Evolutionary conservation across 1,284 basidiomycete species (phyloP), one percentile per base, ranked within the genome.

Genomic region (Heterobasidion annosum): DNA sequence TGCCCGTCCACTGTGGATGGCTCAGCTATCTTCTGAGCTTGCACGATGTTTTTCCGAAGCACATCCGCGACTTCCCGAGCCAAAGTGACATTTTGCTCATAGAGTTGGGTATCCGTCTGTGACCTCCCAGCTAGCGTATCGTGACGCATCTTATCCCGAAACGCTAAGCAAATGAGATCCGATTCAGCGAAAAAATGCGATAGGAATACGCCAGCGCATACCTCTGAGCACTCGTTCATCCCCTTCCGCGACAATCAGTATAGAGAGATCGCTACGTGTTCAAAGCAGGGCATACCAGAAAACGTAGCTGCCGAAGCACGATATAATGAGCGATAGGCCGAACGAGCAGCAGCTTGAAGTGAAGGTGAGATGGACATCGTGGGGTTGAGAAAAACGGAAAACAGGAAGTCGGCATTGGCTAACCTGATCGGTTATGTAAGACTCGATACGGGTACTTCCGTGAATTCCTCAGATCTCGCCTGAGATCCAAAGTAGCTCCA

Each of bases 31-130:
- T 69, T 79, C 47, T 69, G 66, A 3, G 77, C 88, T 67, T 91
- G 89, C 0, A 88, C 87, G 46, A 91, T 69, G 64, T 91, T 91
- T 64, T 71, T 79, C 58, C 82, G 75, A 53, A 91, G 65, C 13
- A 87, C 76, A n/a, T 72, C 67, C 10, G 88, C 83, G 49, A 89
- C 71, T 37, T 90, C 86, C 52, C 69, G 73, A n/a, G 79, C 75
- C 8, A 85, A 66, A 45, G 75, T 70, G 7, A 78, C 73, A 56
- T 79, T 78, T 53, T 77, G 73, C 59, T 79, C 70, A 54, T 83
- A 81, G n/a, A 67, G 65, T 44, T 67, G 66, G 2, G 74, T 63
- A 57, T 83, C 77, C 7, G 74, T 65, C 48, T 71, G 65, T 25
- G 70, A 62, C 16, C 67, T 67, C 52, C 70, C 70, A 13, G 73